Percentiles rank a stretch among this genome's conserved stretches.
phyloP scores from a whole-genome alignment of 306 rosid genomes.

The Casuarina equisetifolia region DNA sequence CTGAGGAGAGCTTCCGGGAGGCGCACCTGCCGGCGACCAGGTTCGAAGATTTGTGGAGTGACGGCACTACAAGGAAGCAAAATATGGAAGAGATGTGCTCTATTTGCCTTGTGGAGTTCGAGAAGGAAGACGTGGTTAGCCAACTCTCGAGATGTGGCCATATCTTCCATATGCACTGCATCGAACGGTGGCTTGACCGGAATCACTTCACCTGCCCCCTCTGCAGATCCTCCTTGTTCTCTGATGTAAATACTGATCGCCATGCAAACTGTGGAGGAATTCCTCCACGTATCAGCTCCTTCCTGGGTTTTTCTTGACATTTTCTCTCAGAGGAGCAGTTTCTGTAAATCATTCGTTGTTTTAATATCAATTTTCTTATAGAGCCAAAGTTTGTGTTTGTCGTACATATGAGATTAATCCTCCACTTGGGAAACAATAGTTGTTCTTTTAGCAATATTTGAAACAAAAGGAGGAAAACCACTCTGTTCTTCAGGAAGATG shows the following conservation, averaged over 20 bases:
- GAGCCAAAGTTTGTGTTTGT: background rate
- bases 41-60: conserved; percentile 41
- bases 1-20: conserved; percentile 8
- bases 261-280: conserved; percentile 17
- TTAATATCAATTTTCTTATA: no score
- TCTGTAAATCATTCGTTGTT: no score
- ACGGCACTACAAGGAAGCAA: background rate
- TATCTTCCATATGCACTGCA: conserved; percentile 65
- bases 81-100: conserved; percentile 52
- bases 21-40: conserved; percentile 36
- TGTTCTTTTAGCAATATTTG: no score
- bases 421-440: no score
- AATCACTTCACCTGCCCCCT: conserved; percentile 78
- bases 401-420: background rate
- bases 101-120: conserved; percentile 73
- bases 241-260: background rate
- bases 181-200: conserved; percentile 59
- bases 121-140: conserved; percentile 57
- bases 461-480: no score
- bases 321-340: background rate
- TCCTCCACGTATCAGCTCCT: conserved; percentile 15
- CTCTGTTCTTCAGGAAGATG: background rate
- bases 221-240: conserved; percentile 60
- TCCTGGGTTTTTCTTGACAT: conserved; percentile 24
- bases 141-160: conserved; percentile 56